These are phyloP conservation scores for Fremontodendron californicum DNA, from an alignment of 345 rosid genomes.

Conservation along the genomic window DNA sequence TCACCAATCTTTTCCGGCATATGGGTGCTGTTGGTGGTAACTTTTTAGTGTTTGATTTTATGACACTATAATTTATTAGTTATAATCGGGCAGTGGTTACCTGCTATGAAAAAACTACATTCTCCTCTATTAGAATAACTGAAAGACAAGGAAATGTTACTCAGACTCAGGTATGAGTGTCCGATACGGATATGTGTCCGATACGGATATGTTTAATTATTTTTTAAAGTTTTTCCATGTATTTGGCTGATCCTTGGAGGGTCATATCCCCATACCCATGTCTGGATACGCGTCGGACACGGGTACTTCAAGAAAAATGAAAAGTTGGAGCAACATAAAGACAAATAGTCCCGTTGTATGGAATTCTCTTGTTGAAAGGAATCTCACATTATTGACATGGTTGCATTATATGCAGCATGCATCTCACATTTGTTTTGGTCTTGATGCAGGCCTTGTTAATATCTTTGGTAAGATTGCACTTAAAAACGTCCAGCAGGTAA, in stretches of 20 bases:
- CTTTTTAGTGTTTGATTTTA: not conserved
- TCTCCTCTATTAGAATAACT: not conserved
- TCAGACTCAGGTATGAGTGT: too few relatives aligned
- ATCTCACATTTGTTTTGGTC: constrained; percentile 1
- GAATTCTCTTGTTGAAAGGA: not conserved
- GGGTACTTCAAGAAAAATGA: too few relatives aligned
- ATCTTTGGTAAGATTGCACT: constrained; percentile 33
- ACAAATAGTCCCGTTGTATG: not conserved
- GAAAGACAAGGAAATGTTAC: not conserved
- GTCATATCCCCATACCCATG: too few relatives aligned
- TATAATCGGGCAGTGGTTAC: not conserved
- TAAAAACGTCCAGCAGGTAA: constrained; percentile 51
- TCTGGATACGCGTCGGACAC: too few relatives aligned
- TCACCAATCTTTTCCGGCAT: constrained; percentile 46
- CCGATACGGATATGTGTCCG: too few relatives aligned
- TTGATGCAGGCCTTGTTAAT: constrained; percentile 33
- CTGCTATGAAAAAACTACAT: not conserved
- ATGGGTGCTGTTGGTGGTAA: constrained; percentile 25
- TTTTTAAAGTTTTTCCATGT: too few relatives aligned
- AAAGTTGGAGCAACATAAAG: too few relatives aligned
- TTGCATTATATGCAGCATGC: not conserved
- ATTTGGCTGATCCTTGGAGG: too few relatives aligned
- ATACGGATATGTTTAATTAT: too few relatives aligned
- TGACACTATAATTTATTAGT: not conserved
- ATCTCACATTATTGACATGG: not conserved